Conservation (phyloP, 2,329 filamentous ascomycete genomes). For the Trichoderma hamatum region DNA sequence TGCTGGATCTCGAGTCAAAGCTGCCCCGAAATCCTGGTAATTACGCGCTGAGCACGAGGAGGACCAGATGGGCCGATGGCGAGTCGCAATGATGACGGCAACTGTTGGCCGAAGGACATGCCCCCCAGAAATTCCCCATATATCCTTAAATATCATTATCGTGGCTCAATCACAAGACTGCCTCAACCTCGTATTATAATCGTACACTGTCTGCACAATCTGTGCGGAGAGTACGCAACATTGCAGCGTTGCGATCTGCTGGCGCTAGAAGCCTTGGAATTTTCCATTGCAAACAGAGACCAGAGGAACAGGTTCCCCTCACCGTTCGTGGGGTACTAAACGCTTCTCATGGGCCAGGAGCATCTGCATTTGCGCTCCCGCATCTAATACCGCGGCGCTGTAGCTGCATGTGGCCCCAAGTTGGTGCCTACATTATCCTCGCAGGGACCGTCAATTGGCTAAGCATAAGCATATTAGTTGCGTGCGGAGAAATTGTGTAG, state of each 20-base stretch:
- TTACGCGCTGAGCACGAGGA: slow-evolving; percentile 6
- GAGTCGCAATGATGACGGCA: background rate
- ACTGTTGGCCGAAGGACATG: background rate
- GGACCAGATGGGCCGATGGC: slow-evolving; percentile 14
- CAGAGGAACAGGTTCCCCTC: background rate
- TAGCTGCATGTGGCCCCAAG: slow-evolving; percentile 9
- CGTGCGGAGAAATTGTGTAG: slow-evolving; percentile 17
- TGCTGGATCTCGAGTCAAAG: slow-evolving; percentile 21
- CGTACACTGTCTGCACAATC: background rate
- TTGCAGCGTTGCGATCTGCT: background rate
- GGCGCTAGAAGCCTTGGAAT: slow-evolving; percentile 26
- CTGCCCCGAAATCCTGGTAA: slow-evolving; percentile 25
- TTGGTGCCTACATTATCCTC: slow-evolving; percentile 11
- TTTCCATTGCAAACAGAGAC: slow-evolving; percentile 5
- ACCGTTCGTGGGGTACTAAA: slow-evolving; percentile 11
- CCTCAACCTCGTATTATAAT: background rate
- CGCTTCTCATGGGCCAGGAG: background rate
- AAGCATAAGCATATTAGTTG: background rate
- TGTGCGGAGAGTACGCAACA: background rate
- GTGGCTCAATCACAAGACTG: background rate
- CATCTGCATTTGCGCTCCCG: background rate
- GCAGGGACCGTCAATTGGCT: slow-evolving; percentile 15
- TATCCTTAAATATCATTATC: background rate
- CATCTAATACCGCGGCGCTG: background rate
- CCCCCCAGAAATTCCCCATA: background rate